Conservation (phyloP, 163 green algal species). For the Chloroidium sp. region DNA sequence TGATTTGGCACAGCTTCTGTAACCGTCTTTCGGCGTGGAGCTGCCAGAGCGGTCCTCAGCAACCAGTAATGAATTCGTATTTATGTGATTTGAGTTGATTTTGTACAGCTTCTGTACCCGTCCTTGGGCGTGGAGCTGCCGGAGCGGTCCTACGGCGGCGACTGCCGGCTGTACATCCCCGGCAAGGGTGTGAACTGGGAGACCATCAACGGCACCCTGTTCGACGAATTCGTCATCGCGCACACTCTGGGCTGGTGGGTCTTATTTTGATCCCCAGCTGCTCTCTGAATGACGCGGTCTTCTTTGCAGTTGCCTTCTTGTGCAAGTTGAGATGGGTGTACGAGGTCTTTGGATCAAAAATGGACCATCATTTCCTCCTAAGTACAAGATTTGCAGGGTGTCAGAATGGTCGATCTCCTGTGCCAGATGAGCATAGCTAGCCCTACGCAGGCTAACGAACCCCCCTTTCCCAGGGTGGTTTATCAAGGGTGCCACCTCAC, state of each 20-base stretch:
- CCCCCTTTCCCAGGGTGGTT: too few species aligned
- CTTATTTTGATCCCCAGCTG: not conserved
- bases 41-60: slow-evolving; percentile 51
- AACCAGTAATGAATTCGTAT: too few species aligned
- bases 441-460: too few species aligned
- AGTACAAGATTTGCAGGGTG: too few species aligned
- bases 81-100: not conserved
- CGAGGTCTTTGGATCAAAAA: too few species aligned
- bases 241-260: slow-evolving; percentile 72
- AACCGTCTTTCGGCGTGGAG: slow-evolving; percentile 60
- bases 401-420: too few species aligned
- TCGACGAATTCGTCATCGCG: slow-evolving; percentile 89
- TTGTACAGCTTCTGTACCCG: slow-evolving; percentile 51
- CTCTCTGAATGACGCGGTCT: too few species aligned
- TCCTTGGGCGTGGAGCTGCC: slow-evolving; percentile 64
- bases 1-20: slow-evolving; percentile 46
- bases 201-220: slow-evolving; percentile 59
- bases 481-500: too few species aligned
- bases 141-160: slow-evolving; percentile 61
- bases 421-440: too few species aligned
- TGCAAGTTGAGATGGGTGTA: too few species aligned
- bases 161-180: slow-evolving; percentile 68
- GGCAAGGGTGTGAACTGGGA: slow-evolving; percentile 41
- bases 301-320: too few species aligned
- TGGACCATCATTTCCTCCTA: too few species aligned